Conservation (phyloP, 106 monocot genomes). For the Allium cepa region DNA sequence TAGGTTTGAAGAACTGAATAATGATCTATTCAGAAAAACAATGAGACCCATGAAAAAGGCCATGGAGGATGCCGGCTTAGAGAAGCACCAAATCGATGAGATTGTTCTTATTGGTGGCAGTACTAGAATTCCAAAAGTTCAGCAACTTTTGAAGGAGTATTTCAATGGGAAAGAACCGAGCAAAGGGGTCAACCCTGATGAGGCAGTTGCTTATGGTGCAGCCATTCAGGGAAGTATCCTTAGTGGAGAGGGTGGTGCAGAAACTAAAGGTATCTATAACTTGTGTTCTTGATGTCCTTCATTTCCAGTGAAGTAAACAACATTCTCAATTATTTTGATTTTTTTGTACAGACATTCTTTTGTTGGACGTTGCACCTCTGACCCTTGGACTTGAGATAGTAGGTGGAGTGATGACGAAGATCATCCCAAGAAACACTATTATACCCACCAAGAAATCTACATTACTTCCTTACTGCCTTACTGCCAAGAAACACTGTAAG, state of each 20-base stretch:
- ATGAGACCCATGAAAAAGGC: conserved; percentile 74
- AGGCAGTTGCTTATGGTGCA: conserved; percentile 56
- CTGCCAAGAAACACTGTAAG: too few species aligned
- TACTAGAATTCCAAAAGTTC: conserved; percentile 68
- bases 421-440: conserved; percentile 40
- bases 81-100: conserved; percentile 60
- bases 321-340: too few species aligned
- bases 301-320: too few species aligned
- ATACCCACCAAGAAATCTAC: conserved; percentile 42
- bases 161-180: conserved; percentile 72
- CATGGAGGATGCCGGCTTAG: conserved; percentile 55
- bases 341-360: conserved; percentile 19
- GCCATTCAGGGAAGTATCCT: conserved; percentile 56
- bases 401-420: conserved; percentile 41
- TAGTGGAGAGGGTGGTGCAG: conserved; percentile 59
- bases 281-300: too few species aligned
- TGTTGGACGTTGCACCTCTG: conserved; percentile 33
- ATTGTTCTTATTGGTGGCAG: conserved; percentile 74
- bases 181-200: conserved; percentile 31
- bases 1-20: conserved; percentile 56
- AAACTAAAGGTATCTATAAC: conserved; percentile 40
- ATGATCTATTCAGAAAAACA: conserved; percentile 62
- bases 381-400: conserved; percentile 35
- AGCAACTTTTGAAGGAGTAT: conserved; percentile 58
- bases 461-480: too few species aligned